phyloP scores from a whole-genome alignment of 768 basidiomycete genomes.

The Phaffia australis region DNA sequence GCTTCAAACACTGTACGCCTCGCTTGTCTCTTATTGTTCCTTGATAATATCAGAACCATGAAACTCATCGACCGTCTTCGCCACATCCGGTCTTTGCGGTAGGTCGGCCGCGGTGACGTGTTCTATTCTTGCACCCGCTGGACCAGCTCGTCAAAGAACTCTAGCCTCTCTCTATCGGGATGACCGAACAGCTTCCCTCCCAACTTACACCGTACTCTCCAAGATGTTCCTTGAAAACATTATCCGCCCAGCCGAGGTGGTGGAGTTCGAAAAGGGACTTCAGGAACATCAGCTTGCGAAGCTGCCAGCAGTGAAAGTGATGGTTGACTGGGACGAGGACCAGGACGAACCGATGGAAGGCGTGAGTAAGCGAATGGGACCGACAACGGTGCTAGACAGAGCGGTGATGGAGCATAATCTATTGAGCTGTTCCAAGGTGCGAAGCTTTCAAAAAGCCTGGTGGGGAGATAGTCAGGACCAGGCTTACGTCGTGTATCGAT shows the following conservation, averaged over 20 bases:
- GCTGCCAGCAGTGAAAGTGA: constrained; percentile 20
- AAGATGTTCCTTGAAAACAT: constrained; percentile 99
- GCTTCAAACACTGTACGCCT: constrained; percentile 69
- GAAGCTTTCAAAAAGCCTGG: not conserved
- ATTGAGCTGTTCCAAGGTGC: constrained; percentile 77
- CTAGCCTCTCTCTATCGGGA: constrained; percentile 88
- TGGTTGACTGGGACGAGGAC: constrained; percentile 48
- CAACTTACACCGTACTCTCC: constrained; percentile 77
- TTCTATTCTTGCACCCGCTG: constrained; percentile 91
- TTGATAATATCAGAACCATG: not conserved
- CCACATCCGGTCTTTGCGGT: not conserved
- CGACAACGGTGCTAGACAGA: constrained; percentile 87
- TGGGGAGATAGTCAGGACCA: not conserved
- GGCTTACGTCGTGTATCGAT: not conserved
- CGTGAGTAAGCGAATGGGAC: constrained; percentile 54
- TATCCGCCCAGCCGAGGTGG: constrained; percentile 75
- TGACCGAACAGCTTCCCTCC: constrained; percentile 69
- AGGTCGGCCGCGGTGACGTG: constrained; percentile 89
- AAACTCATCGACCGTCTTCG: not conserved
- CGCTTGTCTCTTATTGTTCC: not conserved
- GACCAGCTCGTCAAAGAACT: constrained; percentile 86
- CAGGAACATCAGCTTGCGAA: constrained; percentile 91
- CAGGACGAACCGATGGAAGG: constrained; percentile 41
- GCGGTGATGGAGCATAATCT: constrained; percentile 99
- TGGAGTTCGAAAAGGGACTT: constrained; percentile 75